Evolutionary conservation across 371 early-diverging fungal species (phyloP).

Genomic region (Mucor piriformis): DNA sequence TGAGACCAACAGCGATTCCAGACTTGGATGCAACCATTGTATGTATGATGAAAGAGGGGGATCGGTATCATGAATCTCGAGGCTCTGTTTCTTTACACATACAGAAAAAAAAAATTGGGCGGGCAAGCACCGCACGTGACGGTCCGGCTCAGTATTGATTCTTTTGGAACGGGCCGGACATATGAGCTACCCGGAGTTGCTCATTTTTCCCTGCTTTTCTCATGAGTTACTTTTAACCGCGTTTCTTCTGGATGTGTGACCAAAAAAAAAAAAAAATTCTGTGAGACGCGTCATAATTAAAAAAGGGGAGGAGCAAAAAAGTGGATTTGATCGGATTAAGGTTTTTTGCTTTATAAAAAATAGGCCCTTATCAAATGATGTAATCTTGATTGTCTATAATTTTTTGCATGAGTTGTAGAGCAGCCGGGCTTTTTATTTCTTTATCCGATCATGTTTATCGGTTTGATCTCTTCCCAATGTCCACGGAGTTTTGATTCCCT

Average conservation of each 20-base stretch:
- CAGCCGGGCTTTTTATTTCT: background rate
- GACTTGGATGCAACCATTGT: constrained; percentile 56
- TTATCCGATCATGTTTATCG: background rate
- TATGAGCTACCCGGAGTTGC: too few species aligned
- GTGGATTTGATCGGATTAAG: background rate
- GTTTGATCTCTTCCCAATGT: background rate
- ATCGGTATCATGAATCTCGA: background rate
- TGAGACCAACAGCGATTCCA: constrained; percentile 79
- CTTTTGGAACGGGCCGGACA: background rate
- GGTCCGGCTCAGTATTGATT: too few species aligned
- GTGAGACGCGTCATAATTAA: too few species aligned
- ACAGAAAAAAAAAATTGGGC: background rate
- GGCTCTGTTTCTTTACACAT: background rate
- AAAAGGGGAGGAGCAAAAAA: background rate
- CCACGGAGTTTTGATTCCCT: constrained; percentile 2
- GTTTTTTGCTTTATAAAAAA: background rate
- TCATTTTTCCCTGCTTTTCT: too few species aligned
- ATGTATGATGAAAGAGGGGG: constrained; percentile 30
- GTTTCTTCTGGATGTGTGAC: too few species aligned
- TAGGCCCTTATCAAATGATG: background rate
- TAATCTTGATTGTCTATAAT: background rate
- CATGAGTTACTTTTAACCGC: too few species aligned
- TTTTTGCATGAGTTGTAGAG: background rate
- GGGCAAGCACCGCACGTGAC: background rate
- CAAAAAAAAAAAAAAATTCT: background rate